Base-by-base conservation (phyloP, 306 rosid genomes). In the Prunus mume region DNA sequence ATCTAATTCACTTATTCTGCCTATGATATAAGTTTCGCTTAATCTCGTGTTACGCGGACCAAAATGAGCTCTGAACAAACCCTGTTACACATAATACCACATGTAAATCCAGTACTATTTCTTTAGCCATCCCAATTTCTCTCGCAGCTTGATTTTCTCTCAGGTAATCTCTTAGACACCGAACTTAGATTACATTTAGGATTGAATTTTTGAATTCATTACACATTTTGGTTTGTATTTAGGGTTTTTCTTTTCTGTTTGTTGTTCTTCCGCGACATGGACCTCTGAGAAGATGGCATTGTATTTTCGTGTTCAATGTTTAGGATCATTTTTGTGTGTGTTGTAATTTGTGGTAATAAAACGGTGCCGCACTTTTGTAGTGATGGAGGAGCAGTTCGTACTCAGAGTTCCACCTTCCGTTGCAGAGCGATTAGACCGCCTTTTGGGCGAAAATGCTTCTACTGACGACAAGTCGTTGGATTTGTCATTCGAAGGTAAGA, bases 361-460 rank as follows among this genome's bases (percentile, higher is more conserved):
- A 20, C 3, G 28, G 56, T 66, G 56, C 27, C 62, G 61, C 22
- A 49, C 12, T 61, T 32, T 70, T 54, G 77, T 38, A 83, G 84
- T 27, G 25, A 88, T 88, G 90, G 91, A 88, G 52, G 92, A 88
- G 85, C 90, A 88, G 51, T 88, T 88, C 79, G 80, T 86, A 20
- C 84, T 86, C 57, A 77, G 86, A 74, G 90, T 88, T 78, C 86
- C 90, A 28, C 92, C 85, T 13, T 84, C 92, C 17, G 74, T 88
- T 71, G 88, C 92, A 3, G 88, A 84, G 80, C 79, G 85, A 47
- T 68, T 88, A 20, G 90, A 88, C n/a, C 87, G 82, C 51, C 79
- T 86, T 71, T 47, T 84, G 20, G 80, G 69, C 65, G 90, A 86
- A 52, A 79, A 72, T 57, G 70, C 82, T 63, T 76, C 87, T 34